These are phyloP conservation scores for Iris macrosiphon DNA, from an alignment of 106 monocot species.

Conservation along the genomic window DNA sequence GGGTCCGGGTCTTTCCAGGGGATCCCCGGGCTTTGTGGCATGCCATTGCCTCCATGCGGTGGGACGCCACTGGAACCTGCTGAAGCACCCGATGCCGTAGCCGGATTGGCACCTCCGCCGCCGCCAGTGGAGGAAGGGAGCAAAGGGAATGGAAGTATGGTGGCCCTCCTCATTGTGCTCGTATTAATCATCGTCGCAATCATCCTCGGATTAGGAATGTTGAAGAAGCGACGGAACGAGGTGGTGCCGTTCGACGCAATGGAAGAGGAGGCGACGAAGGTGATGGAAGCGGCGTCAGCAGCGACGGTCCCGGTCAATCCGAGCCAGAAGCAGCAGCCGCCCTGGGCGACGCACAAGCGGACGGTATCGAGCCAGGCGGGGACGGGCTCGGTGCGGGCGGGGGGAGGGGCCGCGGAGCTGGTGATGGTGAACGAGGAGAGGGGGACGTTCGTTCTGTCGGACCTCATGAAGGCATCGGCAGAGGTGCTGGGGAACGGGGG, in stretches of 20 bases:
- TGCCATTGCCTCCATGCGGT: neutral
- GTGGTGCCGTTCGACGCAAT: neutral
- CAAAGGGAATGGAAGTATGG: too few species aligned
- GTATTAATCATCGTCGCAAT: too few species aligned
- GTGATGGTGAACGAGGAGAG: slow-evolving; percentile 13
- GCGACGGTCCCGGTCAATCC: neutral
- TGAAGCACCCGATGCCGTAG: slow-evolving; percentile 20
- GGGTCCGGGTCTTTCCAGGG: slow-evolving; percentile 21
- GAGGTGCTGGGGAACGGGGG: slow-evolving; percentile 79
- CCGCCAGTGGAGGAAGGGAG: too few species aligned
- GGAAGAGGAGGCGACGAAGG: neutral
- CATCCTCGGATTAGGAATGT: neutral
- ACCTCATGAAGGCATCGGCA: slow-evolving; percentile 91
- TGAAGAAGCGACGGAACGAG: neutral
- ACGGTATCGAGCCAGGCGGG: too few species aligned
- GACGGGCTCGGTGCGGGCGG: too few species aligned
- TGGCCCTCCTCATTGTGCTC: too few species aligned
- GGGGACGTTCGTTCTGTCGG: slow-evolving; percentile 34
- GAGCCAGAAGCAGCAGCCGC: slow-evolving; percentile 3
- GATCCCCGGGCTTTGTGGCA: slow-evolving; percentile 43
- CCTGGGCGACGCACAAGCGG: neutral
- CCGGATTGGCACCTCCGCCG: too few species aligned
- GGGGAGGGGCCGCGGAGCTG: neutral
- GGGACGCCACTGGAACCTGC: neutral
- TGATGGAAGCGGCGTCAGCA: neutral